Evolutionary conservation across 495 filamentous ascomycete species (phyloP).

Genomic region (Penicillium daleae): DNA sequence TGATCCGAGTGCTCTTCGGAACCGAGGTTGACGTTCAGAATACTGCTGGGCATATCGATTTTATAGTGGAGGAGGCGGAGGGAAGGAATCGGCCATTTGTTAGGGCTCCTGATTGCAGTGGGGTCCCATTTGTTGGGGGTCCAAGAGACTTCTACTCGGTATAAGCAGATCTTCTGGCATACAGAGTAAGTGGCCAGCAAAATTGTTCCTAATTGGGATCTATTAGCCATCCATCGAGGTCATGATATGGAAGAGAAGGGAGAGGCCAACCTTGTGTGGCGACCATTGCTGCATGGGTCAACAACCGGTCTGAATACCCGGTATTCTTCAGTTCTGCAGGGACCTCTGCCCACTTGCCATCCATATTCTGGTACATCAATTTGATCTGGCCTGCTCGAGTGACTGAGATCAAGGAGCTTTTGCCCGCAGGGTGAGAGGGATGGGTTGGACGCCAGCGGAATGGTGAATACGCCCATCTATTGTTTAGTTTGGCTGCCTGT

Average conservation of each 20-base stretch:
- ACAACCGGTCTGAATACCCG: slow-evolving; percentile 65
- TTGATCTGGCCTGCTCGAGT: slow-evolving; percentile 71
- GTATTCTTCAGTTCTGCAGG: slow-evolving; percentile 71
- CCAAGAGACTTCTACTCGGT: slow-evolving; percentile 60
- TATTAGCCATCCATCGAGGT: slow-evolving; percentile 2
- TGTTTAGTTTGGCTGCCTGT: slow-evolving; percentile 52
- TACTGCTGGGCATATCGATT: slow-evolving; percentile 42
- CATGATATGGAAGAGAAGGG: background rate
- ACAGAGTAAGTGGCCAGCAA: slow-evolving; percentile 67
- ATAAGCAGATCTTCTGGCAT: slow-evolving; percentile 66
- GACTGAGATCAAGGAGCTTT: slow-evolving; percentile 70
- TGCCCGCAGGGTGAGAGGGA: slow-evolving; percentile 68
- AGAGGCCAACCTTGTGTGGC: slow-evolving; percentile 64
- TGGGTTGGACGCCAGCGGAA: slow-evolving; percentile 56
- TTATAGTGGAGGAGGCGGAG: slow-evolving; percentile 47
- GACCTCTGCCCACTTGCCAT: slow-evolving; percentile 67
- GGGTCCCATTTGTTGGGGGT: slow-evolving; percentile 48
- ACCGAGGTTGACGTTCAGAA: slow-evolving; percentile 32
- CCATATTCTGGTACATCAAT: slow-evolving; percentile 70
- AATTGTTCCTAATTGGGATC: slow-evolving; percentile 49
- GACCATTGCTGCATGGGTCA: slow-evolving; percentile 81
- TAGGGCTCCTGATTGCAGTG: slow-evolving; percentile 35
- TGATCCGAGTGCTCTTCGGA: slow-evolving; percentile 33
- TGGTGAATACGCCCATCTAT: slow-evolving; percentile 56
- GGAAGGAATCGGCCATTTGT: slow-evolving; percentile 47